Conservation (phyloP, 2,329 filamentous ascomycete genomes). For the Arthrinium phaeospermum region DNA sequence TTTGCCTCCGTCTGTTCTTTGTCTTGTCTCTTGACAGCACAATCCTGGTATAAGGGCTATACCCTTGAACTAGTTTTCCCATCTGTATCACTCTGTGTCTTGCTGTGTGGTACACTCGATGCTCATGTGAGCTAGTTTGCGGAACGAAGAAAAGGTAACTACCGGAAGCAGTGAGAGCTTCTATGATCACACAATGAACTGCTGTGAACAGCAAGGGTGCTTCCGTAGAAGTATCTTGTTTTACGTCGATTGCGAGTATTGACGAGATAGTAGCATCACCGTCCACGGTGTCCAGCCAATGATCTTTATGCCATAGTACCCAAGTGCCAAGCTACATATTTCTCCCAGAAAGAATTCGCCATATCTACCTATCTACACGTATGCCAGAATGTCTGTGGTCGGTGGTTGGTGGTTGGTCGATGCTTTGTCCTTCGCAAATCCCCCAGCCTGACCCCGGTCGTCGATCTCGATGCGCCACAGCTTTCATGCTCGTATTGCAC, state of each 20-base stretch:
- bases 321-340: background rate
- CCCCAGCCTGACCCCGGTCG: constrained; percentile 1
- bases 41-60: background rate
- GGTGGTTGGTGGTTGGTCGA: background rate
- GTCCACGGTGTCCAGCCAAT: background rate
- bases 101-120: background rate
- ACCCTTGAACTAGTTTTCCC: no score
- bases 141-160: background rate
- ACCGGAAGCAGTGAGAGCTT: background rate
- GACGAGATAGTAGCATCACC: background rate
- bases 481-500: constrained; percentile 11
- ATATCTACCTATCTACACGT: background rate
- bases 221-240: background rate
- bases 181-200: background rate
- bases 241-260: background rate
- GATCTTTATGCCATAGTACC: background rate
- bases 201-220: background rate
- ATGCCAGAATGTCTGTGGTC: background rate
- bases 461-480: constrained; percentile 19
- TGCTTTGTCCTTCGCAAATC: background rate
- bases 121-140: background rate
- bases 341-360: background rate
- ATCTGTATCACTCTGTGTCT: background rate
- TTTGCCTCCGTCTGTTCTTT: background rate
- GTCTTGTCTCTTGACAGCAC: background rate